Base-by-base conservation (phyloP, 192 early-diverging fungal species). In the Radiomyces spectabilis region DNA sequence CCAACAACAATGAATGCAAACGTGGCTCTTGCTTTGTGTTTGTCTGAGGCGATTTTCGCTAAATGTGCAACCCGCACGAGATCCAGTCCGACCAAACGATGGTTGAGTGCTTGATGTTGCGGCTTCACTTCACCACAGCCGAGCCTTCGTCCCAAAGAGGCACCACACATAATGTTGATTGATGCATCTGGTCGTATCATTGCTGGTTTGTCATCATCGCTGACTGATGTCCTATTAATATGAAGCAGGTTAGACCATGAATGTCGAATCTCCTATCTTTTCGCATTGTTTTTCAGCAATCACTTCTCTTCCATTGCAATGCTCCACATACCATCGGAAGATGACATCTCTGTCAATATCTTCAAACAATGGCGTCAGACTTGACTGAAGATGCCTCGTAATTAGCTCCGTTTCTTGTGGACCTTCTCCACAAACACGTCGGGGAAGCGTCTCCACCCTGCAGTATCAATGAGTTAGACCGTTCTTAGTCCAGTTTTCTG, bases 341-440 rank as follows among this genome's bases (percentile, higher is more conserved):
- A 56, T 26, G 37, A 33, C 47, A 47, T 37, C n/a, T 27, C 39
- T 21, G 12, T 56, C 55, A 15, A 56, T 41, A 30, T 56, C 41
- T 46, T 56, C 55, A 56, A 56, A 56, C 34, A 56, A 47, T 38
- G 43, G 55, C 47, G 21, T n/a, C 32, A 56, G 41, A 37, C 34
- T 15, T 15, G 43, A 12, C 24, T 46, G 40, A 37, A 56, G 55
- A 43, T 43, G 39, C 34, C 30, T 25, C 24, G 55, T 56, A 34
- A 56, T 56, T 5, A 56, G 41, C 55, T 56, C 55, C 34, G 55
- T 56, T 56, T 56, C 55, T 43, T 56, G 38, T 33, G 55, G 55
- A 38, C 43, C 55, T 37, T 46, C 41, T 42, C 39, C 53, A 42
- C 33, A 38, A 10, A 55, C 13, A 16, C 25, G 39, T 1, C 34